phyloP scores from a whole-genome alignment of 2,329 filamentous ascomycete species.

The Aureobasidium melanogenum region DNA sequence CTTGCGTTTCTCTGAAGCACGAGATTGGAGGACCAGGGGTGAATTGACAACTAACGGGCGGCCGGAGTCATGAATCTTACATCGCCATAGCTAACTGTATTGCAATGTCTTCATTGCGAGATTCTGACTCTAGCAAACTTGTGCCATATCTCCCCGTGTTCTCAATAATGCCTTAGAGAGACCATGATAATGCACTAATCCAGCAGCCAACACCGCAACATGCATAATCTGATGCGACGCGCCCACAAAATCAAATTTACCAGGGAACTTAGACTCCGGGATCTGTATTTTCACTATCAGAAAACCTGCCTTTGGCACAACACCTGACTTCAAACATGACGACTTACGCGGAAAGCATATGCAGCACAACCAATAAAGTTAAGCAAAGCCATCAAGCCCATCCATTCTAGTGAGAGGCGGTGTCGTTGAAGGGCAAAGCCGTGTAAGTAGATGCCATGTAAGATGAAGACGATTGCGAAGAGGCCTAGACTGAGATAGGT shows the following conservation, averaged over 20 bases:
- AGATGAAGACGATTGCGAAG: constrained; percentile 14
- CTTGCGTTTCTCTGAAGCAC: too few relatives aligned
- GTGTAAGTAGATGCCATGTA: constrained; percentile 15
- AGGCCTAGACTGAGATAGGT: constrained; percentile 16
- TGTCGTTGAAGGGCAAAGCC: constrained; percentile 13
- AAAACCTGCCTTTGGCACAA: neutral
- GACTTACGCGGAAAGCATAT: constrained; percentile 15
- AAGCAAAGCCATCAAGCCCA: constrained; percentile 14
- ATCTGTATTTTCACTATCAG: neutral
- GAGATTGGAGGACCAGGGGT: too few relatives aligned
- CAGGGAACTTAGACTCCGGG: constrained; percentile 14
- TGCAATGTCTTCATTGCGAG: neutral
- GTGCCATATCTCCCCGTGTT: neutral
- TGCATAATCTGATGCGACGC: constrained; percentile 18
- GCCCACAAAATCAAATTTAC: constrained; percentile 16
- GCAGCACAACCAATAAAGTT: constrained; percentile 14
- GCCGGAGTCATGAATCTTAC: too few relatives aligned
- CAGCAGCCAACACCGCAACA: constrained; percentile 15
- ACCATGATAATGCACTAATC: constrained; percentile 15
- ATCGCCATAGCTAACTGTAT: too few relatives aligned
- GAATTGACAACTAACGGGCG: too few relatives aligned
- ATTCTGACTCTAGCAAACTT: neutral
- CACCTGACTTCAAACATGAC: neutral
- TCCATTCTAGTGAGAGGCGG: constrained; percentile 15
- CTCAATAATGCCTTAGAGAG: constrained; percentile 8